Evolutionary conservation across 202 grass and related monocot species (phyloP).

Genomic region (Saccharum hybrid): DNA sequence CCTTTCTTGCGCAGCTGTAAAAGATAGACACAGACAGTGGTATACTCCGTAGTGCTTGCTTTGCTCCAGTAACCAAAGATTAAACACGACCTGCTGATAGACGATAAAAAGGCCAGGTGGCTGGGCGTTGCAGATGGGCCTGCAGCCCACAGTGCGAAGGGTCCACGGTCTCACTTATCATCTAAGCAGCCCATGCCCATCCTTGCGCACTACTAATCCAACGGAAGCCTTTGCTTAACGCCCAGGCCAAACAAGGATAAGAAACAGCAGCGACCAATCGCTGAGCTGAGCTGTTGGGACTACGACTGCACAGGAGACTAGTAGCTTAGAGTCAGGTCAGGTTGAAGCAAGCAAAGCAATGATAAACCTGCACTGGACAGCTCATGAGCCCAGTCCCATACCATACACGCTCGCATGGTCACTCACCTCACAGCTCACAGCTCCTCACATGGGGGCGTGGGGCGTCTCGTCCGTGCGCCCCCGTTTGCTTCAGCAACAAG

Average conservation of each 20-base stretch:
- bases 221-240: neutral
- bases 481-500: neutral
- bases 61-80: too few relatives aligned
- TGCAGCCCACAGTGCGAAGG: too few relatives aligned
- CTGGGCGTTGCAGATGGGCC: too few relatives aligned
- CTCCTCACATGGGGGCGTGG: neutral
- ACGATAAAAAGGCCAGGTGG: too few relatives aligned
- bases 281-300: neutral
- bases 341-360: neutral
- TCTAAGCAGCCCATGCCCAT: neutral
- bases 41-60: too few relatives aligned
- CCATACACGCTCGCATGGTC: too few relatives aligned
- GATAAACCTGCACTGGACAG: neutral
- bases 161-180: too few relatives aligned
- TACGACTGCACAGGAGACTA: neutral
- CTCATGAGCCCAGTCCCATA: neutral
- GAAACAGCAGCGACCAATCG: neutral
- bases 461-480: neutral
- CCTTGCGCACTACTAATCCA: neutral
- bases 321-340: neutral
- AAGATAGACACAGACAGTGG: neutral
- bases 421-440: too few relatives aligned
- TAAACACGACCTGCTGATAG: too few relatives aligned
- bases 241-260: too few relatives aligned
- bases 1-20: neutral